Evolutionary conservation across 345 rosid genomes (phyloP).

Genomic region (Firmiana major): DNA sequence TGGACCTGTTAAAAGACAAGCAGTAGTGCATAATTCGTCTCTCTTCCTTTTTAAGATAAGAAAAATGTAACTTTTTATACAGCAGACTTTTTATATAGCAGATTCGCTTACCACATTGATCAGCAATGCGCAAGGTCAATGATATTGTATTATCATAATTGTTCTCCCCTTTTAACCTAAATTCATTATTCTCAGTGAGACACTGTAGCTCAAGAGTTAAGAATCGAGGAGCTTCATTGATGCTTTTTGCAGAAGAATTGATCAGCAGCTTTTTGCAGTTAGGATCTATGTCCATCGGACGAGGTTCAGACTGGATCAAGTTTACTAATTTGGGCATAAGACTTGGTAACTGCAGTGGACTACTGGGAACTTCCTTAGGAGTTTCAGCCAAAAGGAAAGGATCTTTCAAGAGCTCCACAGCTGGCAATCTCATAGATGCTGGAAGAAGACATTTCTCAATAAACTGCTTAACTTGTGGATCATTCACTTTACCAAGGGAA

Average conservation of each 20-base stretch:
- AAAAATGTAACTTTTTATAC: background rate
- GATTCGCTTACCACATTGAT: slow-evolving; percentile 41
- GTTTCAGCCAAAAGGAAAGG: slow-evolving; percentile 53
- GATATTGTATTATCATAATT: slow-evolving; percentile 42
- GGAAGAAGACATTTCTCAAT: slow-evolving; percentile 91
- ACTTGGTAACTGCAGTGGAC: slow-evolving; percentile 23
- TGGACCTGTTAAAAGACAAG: slow-evolving; percentile 24
- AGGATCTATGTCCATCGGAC: slow-evolving; percentile 60
- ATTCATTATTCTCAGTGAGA: slow-evolving; percentile 45
- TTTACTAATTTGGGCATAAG: slow-evolving; percentile 28
- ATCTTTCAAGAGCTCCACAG: slow-evolving; percentile 68
- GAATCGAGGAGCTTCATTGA: slow-evolving; percentile 31
- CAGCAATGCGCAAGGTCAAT: slow-evolving; percentile 58
- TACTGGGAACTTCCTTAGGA: slow-evolving; percentile 33
- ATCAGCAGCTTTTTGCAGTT: slow-evolving; percentile 35
- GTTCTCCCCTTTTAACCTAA: slow-evolving; percentile 51
- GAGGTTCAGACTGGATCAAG: slow-evolving; percentile 30
- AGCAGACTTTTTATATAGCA: background rate
- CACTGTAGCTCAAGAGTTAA: slow-evolving; percentile 46
- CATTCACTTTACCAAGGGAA: slow-evolving; percentile 66
- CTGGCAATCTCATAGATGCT: slow-evolving; percentile 58
- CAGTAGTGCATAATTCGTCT: background rate
- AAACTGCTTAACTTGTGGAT: slow-evolving; percentile 60
- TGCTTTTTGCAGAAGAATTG: slow-evolving; percentile 39
- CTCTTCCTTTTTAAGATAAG: background rate